Base-by-base conservation (phyloP, 805 yeast species). In the Saccharomycopsis olivae region DNA sequence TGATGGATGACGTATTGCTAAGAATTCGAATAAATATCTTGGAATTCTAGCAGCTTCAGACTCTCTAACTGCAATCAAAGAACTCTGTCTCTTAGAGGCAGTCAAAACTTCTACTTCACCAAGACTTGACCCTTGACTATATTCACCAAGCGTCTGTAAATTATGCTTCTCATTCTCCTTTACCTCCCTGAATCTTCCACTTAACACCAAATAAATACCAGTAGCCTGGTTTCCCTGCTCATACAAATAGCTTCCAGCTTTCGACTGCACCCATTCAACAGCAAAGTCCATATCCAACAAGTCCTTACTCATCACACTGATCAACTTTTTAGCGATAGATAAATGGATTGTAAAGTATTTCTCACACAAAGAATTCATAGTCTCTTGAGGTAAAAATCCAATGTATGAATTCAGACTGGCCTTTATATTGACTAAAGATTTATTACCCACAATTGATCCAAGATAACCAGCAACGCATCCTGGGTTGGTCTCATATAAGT, bases 51-150 rank as follows among this genome's bases (percentile, higher is more conserved):
- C 96, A 21, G 89, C 66, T 57, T 92, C 98, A 0, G 96, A 82
- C 49, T 89, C 97, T 53, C 98, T 67, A 0, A 89, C 83, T 0
- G 97, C 95, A 29, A 85, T 75, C 48, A 82, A 69, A 0, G 88
- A 76, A 35, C 68, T 68, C 3, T 74, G 69, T 54, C 94, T 70
- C 41, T 76, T 69, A 9, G 80, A 70, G 10, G 86, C 86, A 0
- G 94, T 86, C 46, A 89, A 65, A 3, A 89, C 96, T 57, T 89
- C 98, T 6, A 92, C 80, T 58, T 89, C 97, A 3, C 97, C 98
- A 44, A 92, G 71, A 30, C 95, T 82, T 51, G 86, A 94, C 5
- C 96, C 96, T 56, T 87, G 95, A 2, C 96, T 95, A 52, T 75
- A 78, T 54, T 89, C 98, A 2, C 81, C 83, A 13, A 78, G 50